Conservation (phyloP, 306 rosid genomes). For the Gastrolobium bilobum region DNA sequence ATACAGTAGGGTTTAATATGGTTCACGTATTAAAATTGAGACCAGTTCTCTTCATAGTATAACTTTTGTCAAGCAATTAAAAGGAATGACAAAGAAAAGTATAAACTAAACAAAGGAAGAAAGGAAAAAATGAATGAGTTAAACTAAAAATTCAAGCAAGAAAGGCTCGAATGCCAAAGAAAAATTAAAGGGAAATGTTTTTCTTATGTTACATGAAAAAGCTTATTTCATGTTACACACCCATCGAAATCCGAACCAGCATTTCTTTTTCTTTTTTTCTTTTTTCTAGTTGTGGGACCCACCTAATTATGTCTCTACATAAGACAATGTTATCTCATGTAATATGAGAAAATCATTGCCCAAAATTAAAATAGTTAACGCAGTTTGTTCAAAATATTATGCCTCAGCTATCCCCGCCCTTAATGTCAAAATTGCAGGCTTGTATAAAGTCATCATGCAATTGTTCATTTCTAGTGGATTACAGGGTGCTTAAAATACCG, state of each 20-base stretch:
- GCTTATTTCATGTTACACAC: too few relatives aligned
- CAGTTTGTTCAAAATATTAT: slow-evolving; percentile 14
- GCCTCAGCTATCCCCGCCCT: not conserved
- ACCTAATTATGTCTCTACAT: too few relatives aligned
- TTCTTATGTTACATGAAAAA: too few relatives aligned
- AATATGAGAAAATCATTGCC: too few relatives aligned
- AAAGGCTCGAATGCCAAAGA: slow-evolving; percentile 5
- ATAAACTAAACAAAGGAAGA: not conserved
- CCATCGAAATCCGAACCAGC: too few relatives aligned
- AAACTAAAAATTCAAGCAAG: slow-evolving; percentile 26
- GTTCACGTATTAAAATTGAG: slow-evolving; percentile 2
- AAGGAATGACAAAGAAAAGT: slow-evolving; percentile 6
- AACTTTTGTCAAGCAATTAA: slow-evolving; percentile 13
- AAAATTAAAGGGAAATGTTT: too few relatives aligned
- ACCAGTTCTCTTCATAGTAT: not conserved
- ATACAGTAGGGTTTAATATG: not conserved
- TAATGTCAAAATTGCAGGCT: slow-evolving; percentile 7
- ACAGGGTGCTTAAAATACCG: not conserved
- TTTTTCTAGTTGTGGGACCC: too few relatives aligned
- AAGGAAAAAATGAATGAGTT: slow-evolving; percentile 5
- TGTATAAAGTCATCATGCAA: slow-evolving; percentile 1
- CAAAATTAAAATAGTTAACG: slow-evolving; percentile 2
- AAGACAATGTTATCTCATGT: too few relatives aligned
- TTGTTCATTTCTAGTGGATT: slow-evolving; percentile 12
- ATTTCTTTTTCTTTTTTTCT: too few relatives aligned